Evolutionary conservation across 176 grass and related monocot species (phyloP).

Genomic region (Triticum urartu): DNA sequence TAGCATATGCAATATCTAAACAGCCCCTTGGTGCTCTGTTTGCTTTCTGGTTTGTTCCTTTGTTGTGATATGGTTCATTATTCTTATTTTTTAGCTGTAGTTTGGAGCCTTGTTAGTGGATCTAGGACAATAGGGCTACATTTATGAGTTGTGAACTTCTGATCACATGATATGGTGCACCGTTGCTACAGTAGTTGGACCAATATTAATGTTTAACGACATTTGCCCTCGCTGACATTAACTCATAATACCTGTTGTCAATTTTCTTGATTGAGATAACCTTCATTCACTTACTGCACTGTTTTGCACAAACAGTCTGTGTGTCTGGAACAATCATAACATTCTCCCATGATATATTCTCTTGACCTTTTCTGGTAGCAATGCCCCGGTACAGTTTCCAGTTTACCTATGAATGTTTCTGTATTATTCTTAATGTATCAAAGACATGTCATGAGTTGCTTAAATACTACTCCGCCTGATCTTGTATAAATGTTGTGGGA

Average conservation of each 20-base stretch:
- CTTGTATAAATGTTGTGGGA: too few relatives aligned
- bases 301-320: neutral
- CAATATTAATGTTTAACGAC: neutral
- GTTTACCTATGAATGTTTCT: neutral
- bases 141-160: neutral
- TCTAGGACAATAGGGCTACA: neutral
- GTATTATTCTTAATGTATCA: neutral
- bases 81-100: neutral
- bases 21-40: neutral
- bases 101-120: neutral
- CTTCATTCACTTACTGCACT: neutral
- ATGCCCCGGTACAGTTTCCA: neutral
- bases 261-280: conserved; percentile 9
- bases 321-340: neutral
- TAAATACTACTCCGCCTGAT: neutral
- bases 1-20: too few relatives aligned
- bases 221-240: neutral
- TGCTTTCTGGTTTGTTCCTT: neutral
- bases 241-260: neutral
- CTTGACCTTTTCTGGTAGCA: neutral
- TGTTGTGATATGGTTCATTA: neutral
- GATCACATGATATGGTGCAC: neutral
- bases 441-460: neutral
- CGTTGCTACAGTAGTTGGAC: neutral
- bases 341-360: neutral